Evolutionary conservation across 768 basidiomycete genomes (phyloP).

Genomic region (Rhizopogon sp.): DNA sequence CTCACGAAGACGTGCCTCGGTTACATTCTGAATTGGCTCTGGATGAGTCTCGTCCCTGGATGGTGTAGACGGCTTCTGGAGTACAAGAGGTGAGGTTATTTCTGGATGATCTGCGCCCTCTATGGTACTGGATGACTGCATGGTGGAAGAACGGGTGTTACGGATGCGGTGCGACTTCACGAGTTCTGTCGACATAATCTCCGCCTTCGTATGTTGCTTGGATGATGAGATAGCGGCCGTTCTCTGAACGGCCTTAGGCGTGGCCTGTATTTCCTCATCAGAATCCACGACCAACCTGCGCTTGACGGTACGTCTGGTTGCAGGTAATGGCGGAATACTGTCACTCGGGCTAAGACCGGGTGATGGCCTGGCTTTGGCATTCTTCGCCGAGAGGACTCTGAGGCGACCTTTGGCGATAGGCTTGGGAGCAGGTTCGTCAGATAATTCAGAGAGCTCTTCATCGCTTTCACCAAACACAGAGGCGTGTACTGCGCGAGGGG

Average conservation of each 20-base stretch:
- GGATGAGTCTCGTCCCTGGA: background rate
- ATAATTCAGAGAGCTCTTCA: constrained; percentile 29
- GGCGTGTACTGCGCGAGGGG: constrained; percentile 1
- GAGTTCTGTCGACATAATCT: background rate
- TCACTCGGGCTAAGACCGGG: background rate
- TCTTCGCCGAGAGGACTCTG: background rate
- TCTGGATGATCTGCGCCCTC: background rate
- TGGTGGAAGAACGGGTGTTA: background rate
- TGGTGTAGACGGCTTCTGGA: background rate
- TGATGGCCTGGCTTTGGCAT: background rate
- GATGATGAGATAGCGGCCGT: background rate
- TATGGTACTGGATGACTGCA: background rate
- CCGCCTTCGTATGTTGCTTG: background rate
- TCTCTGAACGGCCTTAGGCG: background rate
- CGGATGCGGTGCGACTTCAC: background rate
- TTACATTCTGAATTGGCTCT: background rate
- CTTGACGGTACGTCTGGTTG: background rate
- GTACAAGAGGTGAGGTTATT: background rate
- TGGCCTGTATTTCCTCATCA: constrained; percentile 11
- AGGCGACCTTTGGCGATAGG: background rate
- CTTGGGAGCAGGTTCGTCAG: constrained; percentile 18
- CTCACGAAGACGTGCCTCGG: background rate
- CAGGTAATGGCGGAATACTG: background rate
- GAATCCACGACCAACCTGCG: constrained; percentile 13
- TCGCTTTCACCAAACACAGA: constrained; percentile 16